A percentile compares a stretch with the other conserved stretches of the same genome.
Evolutionary conservation across 352 stramenopile genomes (phyloP).

Genomic region (Phytophthora sp.): DNA sequence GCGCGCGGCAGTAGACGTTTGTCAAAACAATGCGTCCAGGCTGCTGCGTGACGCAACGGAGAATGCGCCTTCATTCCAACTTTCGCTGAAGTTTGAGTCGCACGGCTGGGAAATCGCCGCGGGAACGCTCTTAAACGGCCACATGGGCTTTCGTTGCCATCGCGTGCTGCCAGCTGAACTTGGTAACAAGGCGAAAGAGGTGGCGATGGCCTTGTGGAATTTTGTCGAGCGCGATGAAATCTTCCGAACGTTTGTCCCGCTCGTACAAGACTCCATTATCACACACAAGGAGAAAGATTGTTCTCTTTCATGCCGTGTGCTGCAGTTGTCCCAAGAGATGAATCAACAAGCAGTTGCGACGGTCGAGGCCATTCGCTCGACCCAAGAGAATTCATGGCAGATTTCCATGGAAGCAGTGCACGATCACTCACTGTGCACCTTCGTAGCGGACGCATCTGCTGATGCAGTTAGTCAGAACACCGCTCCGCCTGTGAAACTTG

Average conservation of each 20-base stretch:
- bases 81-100: constrained; percentile 46
- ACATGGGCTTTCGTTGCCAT: constrained; percentile 55
- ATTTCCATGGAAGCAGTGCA: constrained; percentile 62
- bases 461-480: constrained; percentile 29
- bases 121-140: constrained; percentile 38
- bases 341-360: constrained; percentile 45
- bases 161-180: constrained; percentile 34
- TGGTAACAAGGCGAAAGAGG: constrained; percentile 24
- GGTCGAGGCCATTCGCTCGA: constrained; percentile 46
- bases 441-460: constrained; percentile 35
- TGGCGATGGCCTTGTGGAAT: constrained; percentile 57
- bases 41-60: constrained; percentile 40
- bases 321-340: constrained; percentile 40
- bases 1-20: constrained; percentile 25
- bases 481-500: constrained; percentile 24
- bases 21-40: constrained; percentile 40
- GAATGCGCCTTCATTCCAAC: constrained; percentile 25
- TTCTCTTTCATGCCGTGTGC: constrained; percentile 42
- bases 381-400: constrained; percentile 35
- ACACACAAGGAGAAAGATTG: constrained; percentile 36
- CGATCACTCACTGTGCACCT: constrained; percentile 59
- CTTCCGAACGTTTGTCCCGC: constrained; percentile 60
- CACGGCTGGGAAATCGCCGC: constrained; percentile 58
- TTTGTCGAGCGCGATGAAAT: constrained; percentile 66
- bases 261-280: constrained; percentile 55